Base-by-base conservation (phyloP, 2,329 filamentous ascomycete genomes). In the Penicillium sclerotigenum region DNA sequence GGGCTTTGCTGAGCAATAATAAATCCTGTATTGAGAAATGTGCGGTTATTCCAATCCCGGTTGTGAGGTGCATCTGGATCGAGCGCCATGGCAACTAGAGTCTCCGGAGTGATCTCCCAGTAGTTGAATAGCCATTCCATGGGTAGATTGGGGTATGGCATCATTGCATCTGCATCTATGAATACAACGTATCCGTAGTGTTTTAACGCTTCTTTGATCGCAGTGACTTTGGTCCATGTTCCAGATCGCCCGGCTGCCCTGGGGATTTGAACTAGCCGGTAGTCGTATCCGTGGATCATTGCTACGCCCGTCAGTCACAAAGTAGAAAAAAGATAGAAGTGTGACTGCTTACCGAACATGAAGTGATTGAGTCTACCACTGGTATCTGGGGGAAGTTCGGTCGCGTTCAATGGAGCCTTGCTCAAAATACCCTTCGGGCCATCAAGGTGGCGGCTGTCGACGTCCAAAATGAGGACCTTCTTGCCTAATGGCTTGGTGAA, bases 101-200 rank as follows among this genome's bases (percentile, higher is more conserved):
- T 79, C 2, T 73, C 62, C 0, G 65, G 57, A 10, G 66, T 70
- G 46, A 79, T 68, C 52, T 75, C 71, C 79, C 78, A 80, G 38
- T 75, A 71, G 61, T 78, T 79, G 62, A 81, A 71, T 7, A 81
- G 71, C 74, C 77, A 80, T 65, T 81, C 79, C 16, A 80, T 56
- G 3, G 78, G 78, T 0, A 81, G 62, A 33, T 78, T 70, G 1
- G 74, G 71, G 52, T 79, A 69, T 0, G 71, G 66, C 50, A 80
- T 71, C 7, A 74, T 70, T 18, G 71, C 75, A 56, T 81, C 79
- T 24, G 76, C 73, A 60, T 81, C 79, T 50, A 80, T 62, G 42
- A 77, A 75, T 43, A 80, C 66, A 22, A 80, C 73, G 8, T 78
- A 73, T 5, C 74, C 66, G 63, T 80, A 76, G 1, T 69, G 58